Base-by-base conservation (phyloP, 2,329 filamentous ascomycete species). In the Fusarium incarnatum region DNA sequence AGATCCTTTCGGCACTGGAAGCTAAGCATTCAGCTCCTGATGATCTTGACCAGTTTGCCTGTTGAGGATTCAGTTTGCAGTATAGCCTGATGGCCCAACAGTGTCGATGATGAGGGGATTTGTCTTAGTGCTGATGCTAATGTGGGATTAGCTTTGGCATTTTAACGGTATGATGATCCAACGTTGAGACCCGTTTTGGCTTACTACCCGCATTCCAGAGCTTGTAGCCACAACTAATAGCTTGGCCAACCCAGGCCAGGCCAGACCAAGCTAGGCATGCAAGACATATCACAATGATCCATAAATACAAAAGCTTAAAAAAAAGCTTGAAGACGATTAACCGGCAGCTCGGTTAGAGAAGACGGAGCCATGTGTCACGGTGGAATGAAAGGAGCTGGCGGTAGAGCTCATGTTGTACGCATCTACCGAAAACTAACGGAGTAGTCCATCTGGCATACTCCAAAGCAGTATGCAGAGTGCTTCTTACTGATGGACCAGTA, bases 221-320 rank as follows among this genome's bases (percentile, higher is more conserved):
- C 28, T 23, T 49, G 32, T 32, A 49, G 47, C 47, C 28, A 49
- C 47, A 49, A 12, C 47, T 49, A 49, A 49, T 22, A 30, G 47
- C 47, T 49, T 22, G 16, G 18, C 28, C 22, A 49, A n/a, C 8
- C 16, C 16, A 34, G 28, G 16, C 28, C 20, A 22, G 28, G 28
- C 47, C 28, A 49, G 47, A 49, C 47, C 47, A 23, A 30, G 2
- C 20, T 22, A 13, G 8, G 9, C 11, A 32, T 49, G 28, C 20
- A n/a, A 18, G 30, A 12, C 20, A 30, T 32, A 37, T 37, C 34
- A 34, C 28, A 23, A 4, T n/a, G 30, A n/a, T n/a, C 28, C 47
- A 23, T 49, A 49, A 8, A 23, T 12, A 23, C 16, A 6, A 32
- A 25, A 22, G 16, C 8, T 49, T 34, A n/a, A 25, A 25, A 34